phyloP scores from a whole-genome alignment of 176 grass and related monocot species.

The Miscanthus lutarioriparius region DNA sequence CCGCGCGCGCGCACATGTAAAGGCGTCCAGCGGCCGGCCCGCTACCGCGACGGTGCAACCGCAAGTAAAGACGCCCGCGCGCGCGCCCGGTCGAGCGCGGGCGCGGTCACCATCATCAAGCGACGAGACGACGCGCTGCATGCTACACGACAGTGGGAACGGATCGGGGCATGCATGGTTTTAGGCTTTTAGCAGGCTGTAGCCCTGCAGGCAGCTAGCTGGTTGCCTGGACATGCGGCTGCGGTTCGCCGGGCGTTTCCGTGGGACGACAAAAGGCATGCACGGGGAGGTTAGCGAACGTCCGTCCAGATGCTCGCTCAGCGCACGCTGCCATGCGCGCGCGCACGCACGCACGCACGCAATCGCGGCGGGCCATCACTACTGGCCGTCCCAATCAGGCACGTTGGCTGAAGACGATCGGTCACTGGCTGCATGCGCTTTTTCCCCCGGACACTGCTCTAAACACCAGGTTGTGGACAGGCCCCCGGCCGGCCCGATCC shows the following conservation, averaged over 20 bases:
- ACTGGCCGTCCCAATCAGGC: not conserved
- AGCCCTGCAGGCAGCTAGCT: too few relatives aligned
- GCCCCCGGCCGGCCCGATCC: too few relatives aligned
- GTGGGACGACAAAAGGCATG: not conserved
- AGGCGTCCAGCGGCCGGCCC: not conserved
- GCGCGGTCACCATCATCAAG: not conserved
- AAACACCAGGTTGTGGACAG: not conserved
- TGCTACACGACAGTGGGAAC: not conserved
- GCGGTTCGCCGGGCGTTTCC: not conserved
- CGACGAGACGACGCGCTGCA: not conserved
- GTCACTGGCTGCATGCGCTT: not conserved
- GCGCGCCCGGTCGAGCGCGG: too few relatives aligned
- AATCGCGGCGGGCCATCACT: not conserved
- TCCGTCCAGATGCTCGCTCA: not conserved
- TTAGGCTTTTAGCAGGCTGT: not conserved
- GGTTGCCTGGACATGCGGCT: not conserved
- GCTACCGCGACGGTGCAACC: slow-evolving; percentile 29
- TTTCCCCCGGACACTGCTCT: not conserved
- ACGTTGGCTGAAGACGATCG: not conserved
- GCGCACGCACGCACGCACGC: too few relatives aligned
- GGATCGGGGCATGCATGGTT: not conserved
- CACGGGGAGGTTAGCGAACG: not conserved
- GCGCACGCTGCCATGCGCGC: not conserved
- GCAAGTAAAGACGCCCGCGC: not conserved
- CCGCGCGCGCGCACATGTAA: slow-evolving; percentile 18